Evolutionary conservation across 352 stramenopile genomes (phyloP).

Genomic region (Phytophthora ramorum): DNA sequence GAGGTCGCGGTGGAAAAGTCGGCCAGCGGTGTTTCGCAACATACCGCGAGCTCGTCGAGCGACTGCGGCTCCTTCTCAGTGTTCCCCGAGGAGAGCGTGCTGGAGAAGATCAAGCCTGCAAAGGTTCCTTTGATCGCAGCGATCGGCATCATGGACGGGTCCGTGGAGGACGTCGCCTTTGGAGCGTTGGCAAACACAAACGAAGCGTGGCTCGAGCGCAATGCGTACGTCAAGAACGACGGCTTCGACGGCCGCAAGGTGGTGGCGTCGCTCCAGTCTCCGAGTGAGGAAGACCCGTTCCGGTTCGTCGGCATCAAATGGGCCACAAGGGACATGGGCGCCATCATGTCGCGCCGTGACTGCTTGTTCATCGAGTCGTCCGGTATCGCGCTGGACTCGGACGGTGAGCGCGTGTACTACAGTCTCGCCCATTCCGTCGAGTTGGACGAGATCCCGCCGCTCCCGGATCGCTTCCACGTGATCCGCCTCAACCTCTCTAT

Average conservation of each 20-base stretch:
- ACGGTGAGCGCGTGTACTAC: slow-evolving; percentile 56
- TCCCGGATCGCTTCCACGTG: slow-evolving; percentile 39
- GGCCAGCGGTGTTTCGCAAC: slow-evolving; percentile 14
- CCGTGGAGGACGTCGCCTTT: slow-evolving; percentile 56
- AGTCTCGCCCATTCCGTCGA: slow-evolving; percentile 53
- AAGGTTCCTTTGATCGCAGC: slow-evolving; percentile 44
- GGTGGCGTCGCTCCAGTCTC: slow-evolving; percentile 48
- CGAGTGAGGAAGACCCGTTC: slow-evolving; percentile 57
- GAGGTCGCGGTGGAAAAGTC: slow-evolving; percentile 21
- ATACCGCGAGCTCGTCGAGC: slow-evolving; percentile 49
- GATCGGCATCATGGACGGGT: slow-evolving; percentile 46
- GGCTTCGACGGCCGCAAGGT: slow-evolving; percentile 45
- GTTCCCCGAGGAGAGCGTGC: slow-evolving; percentile 46
- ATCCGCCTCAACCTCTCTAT: slow-evolving; percentile 55
- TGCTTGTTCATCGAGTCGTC: slow-evolving; percentile 55
- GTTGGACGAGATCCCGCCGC: slow-evolving; percentile 35
- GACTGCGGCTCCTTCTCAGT: slow-evolving; percentile 45
- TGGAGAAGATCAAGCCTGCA: slow-evolving; percentile 45
- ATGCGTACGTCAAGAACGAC: slow-evolving; percentile 54
- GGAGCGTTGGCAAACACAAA: slow-evolving; percentile 45
- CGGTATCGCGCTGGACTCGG: slow-evolving; percentile 48
- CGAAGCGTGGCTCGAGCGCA: slow-evolving; percentile 45
- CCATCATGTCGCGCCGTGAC: slow-evolving; percentile 52
- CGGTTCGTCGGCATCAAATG: slow-evolving; percentile 63
- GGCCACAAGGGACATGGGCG: slow-evolving; percentile 35